Conservation (phyloP, 441 rosid species). For the Pelargonium myrrhifolium region DNA sequence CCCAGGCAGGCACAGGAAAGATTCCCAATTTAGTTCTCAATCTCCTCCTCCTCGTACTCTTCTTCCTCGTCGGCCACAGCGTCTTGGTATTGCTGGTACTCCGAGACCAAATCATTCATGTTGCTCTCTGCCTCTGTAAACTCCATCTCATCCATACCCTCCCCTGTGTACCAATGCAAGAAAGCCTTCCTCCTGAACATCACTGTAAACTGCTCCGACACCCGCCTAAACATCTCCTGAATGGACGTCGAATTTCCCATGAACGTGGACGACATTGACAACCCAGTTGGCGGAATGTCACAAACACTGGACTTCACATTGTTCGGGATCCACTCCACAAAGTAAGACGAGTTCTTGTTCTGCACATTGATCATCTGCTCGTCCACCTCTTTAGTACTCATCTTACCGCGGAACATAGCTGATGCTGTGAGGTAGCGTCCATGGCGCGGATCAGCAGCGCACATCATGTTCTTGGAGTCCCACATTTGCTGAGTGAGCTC, state of each 20-base stretch:
- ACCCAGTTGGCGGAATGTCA: constrained; percentile 43
- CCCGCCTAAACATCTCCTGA: constrained; percentile 45
- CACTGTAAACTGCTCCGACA: constrained; percentile 43
- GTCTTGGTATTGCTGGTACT: constrained; percentile 48
- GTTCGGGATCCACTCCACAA: constrained; percentile 46
- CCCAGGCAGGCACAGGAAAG: neutral
- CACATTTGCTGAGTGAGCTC: constrained; percentile 51
- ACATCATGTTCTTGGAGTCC: no score
- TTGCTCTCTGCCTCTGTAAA: no score
- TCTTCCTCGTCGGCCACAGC: constrained; percentile 30
- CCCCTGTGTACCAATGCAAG: constrained; percentile 50
- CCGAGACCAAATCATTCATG: constrained; percentile 46
- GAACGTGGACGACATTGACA: constrained; percentile 38
- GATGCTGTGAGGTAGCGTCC: constrained; percentile 42
- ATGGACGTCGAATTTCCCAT: constrained; percentile 45
- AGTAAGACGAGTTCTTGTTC: constrained; percentile 46
- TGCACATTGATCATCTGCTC: constrained; percentile 47
- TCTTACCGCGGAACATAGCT: constrained; percentile 38
- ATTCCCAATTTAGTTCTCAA: constrained; percentile 11
- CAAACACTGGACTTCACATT: constrained; percentile 48
- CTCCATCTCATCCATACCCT: constrained; percentile 56
- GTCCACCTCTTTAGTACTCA: constrained; percentile 45
- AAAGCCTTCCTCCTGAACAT: constrained; percentile 49
- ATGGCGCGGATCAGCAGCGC: no score
- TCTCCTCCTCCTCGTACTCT: constrained; percentile 28